A percentile compares a stretch with the other conserved stretches of the same genome.
Conservation (phyloP, 2,329 filamentous ascomycete genomes). For the Diaporthe amygdali region DNA sequence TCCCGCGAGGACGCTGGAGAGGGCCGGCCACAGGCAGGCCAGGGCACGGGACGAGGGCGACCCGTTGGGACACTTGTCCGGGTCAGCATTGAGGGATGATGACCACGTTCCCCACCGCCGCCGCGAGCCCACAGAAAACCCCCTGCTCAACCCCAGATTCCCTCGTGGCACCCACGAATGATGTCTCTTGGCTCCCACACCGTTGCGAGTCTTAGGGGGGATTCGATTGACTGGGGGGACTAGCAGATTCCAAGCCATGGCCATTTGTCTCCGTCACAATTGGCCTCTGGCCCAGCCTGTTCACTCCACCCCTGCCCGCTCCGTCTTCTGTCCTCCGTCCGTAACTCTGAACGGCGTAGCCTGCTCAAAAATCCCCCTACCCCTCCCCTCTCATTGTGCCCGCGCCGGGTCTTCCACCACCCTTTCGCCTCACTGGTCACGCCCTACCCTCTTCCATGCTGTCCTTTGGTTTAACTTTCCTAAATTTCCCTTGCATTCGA, state of each 20-base stretch:
- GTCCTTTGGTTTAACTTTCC: slow-evolving; percentile 20
- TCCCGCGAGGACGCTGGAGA: not conserved
- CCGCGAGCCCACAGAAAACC: not conserved
- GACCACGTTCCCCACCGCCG: slow-evolving; percentile 15
- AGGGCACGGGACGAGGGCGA: not conserved
- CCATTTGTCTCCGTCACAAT: slow-evolving; percentile 8
- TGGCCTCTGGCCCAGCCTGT: not conserved
- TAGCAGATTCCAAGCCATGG: slow-evolving; percentile 1
- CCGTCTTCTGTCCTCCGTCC: slow-evolving; percentile 9
- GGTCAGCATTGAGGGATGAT: not conserved
- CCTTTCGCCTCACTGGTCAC: not conserved
- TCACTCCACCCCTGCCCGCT: slow-evolving; percentile 7
- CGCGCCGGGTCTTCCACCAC: not conserved
- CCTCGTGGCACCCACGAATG: slow-evolving; percentile 23
- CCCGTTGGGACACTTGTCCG: not conserved
- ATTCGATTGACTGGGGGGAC: slow-evolving; percentile 12
- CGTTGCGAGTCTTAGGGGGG: slow-evolving; percentile 10
- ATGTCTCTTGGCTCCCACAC: slow-evolving; percentile 22
- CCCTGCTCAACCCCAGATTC: slow-evolving; percentile 26
- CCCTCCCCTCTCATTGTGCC: not conserved
- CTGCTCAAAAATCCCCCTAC: not conserved
- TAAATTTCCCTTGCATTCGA: not conserved
- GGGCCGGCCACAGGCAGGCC: not conserved
- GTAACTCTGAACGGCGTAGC: not conserved
- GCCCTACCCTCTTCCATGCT: not conserved